Evolutionary conservation across 2,329 filamentous ascomycete species (phyloP), one percentile per base, ranked within the genome.

Genomic region (Byssothecium circinans): DNA sequence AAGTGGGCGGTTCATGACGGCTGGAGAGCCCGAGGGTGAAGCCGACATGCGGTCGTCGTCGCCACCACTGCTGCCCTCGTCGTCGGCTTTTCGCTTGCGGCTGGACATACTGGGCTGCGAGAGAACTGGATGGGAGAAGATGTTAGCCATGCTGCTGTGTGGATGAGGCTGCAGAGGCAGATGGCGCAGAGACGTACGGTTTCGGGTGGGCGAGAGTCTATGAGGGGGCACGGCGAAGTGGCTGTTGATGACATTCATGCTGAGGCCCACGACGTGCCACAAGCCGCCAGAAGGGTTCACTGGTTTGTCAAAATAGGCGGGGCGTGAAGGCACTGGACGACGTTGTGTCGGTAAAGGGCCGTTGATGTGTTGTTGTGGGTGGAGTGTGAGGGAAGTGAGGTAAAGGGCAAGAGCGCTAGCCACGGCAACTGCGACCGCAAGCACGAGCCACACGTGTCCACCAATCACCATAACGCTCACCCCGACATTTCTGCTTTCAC

Each of bases 21-120:
- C 87, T 39, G 92, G 91, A 32, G 92, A 96, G 72, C 82, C 85
- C 50, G 83, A 82, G 6, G 92, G 91, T 30, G 92, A 96, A 62
- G 92, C 86, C 50, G 87, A 90, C 89, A 97, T 96, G 66, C 91
- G 89, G 68, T 91, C 88, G 67, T 87, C 85, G 54, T 81, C 70
- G 59, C 83, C 82, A 56, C 60, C 68, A 53, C 74, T 73, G 54
- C 74, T 73, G 61, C 75, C 61, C 62, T 86, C 83, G 60, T 85
- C 82, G 47, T 92, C 89, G 64, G 89, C 91, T 79, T 97, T 97
- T 74, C 94, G 86, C 80, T 97, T 97, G 58, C 83, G 78, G 63
- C 72, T 66, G 35, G 73, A 70, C 76, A 78, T 78, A 61, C 57
- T 65, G 63, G 61, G 72, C 67, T 57, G 68, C 62, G 62, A 71